Percentiles rank a stretch among this genome's conserved stretches.
Conservation (phyloP, 169 alveolate species). For the Plasmodium cynomolgi region DNA sequence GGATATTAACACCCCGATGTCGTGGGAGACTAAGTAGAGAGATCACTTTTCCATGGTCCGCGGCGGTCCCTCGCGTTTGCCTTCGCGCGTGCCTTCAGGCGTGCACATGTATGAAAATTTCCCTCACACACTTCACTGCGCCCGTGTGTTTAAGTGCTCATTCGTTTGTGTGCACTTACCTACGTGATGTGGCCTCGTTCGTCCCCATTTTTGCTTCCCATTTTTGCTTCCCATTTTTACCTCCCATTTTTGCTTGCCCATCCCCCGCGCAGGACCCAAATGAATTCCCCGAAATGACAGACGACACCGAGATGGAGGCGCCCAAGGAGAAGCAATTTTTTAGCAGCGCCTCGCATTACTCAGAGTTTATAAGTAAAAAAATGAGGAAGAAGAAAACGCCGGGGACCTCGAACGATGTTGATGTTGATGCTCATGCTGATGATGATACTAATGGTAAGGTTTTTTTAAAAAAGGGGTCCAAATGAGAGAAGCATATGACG, state of each 20-base stretch:
- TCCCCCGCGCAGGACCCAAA: slow-evolving; percentile 4
- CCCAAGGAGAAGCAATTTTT: slow-evolving; percentile 43
- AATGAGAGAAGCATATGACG: neutral
- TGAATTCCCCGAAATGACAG: neutral
- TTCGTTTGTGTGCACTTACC: neutral
- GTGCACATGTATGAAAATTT: no score
- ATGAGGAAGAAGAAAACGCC: slow-evolving; percentile 15
- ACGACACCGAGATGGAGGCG: slow-evolving; percentile 30
- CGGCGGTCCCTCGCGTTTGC: no score
- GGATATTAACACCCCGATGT: neutral
- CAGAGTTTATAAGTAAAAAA: slow-evolving; percentile 40
- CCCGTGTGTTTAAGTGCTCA: no score
- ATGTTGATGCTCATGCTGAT: neutral
- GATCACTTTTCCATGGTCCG: neutral
- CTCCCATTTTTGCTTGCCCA: neutral
- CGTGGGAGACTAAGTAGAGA: neutral
- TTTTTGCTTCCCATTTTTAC: neutral
- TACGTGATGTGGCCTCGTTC: neutral
- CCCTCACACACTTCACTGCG: no score
- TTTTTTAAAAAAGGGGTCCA: neutral
- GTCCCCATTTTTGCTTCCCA: neutral
- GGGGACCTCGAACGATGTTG: neutral
- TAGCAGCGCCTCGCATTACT: slow-evolving; percentile 41
- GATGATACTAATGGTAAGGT: neutral
- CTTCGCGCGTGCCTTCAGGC: no score